phyloP scores from a whole-genome alignment of 2,329 filamentous ascomycete genomes.

The Periconia macrospinosa region DNA sequence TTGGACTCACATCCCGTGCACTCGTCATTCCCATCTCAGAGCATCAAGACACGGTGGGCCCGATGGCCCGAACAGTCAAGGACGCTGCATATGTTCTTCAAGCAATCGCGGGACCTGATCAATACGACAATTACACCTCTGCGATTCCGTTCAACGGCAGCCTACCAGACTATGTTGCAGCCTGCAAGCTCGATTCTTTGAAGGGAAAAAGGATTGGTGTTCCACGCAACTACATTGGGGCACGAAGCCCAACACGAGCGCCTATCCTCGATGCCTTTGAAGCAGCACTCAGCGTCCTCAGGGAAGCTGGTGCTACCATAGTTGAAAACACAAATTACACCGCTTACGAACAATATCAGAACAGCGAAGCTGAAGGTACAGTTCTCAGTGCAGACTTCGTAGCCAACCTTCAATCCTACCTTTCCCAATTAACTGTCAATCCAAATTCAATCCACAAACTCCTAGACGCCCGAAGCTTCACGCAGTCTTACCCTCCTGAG shows the following conservation, averaged over 20 bases:
- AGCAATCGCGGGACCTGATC: slow-evolving; percentile 60
- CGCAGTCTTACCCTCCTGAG: slow-evolving; percentile 56
- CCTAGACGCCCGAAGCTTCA: slow-evolving; percentile 58
- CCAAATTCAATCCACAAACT: slow-evolving; percentile 58
- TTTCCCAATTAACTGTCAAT: slow-evolving; percentile 60
- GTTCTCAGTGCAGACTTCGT: slow-evolving; percentile 64
- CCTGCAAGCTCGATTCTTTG: slow-evolving; percentile 58
- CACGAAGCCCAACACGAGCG: slow-evolving; percentile 32
- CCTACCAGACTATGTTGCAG: slow-evolving; percentile 63
- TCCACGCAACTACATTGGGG: slow-evolving; percentile 60
- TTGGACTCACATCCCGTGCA: slow-evolving; percentile 64
- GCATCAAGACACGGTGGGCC: slow-evolving; percentile 60
- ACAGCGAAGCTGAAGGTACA: slow-evolving; percentile 44
- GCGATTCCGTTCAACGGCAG: slow-evolving; percentile 54
- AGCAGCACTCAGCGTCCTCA: slow-evolving; percentile 55
- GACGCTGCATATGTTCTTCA: slow-evolving; percentile 61
- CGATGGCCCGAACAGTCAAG: slow-evolving; percentile 61
- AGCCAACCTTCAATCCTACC: slow-evolving; percentile 59
- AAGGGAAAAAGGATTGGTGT: slow-evolving; percentile 65
- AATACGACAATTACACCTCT: slow-evolving; percentile 59
- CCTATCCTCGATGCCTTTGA: slow-evolving; percentile 59
- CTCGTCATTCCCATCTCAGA: slow-evolving; percentile 67
- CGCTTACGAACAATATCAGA: slow-evolving; percentile 49
- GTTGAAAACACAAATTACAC: slow-evolving; percentile 64
- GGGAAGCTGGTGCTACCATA: slow-evolving; percentile 61